phyloP scores from a whole-genome alignment of 2,329 filamentous ascomycete genomes.

The Fusarium sp. region DNA sequence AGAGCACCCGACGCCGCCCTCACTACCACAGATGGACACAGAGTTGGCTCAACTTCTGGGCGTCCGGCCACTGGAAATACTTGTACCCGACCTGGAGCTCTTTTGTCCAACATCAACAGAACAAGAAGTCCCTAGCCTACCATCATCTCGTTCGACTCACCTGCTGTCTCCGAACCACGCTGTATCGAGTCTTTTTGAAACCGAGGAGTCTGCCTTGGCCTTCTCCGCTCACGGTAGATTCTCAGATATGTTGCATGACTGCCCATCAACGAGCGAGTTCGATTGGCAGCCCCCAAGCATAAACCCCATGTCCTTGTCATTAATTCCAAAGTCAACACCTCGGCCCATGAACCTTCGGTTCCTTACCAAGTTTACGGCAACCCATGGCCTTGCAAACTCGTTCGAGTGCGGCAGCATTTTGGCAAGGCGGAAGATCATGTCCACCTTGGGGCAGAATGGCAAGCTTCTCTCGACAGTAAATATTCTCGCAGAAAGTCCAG shows the following conservation, averaged over 20 bases:
- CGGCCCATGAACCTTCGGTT: not conserved
- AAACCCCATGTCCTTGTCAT: not conserved
- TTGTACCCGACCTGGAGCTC: not conserved
- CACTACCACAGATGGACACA: not conserved
- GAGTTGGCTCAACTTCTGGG: not conserved
- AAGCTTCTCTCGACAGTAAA: not conserved
- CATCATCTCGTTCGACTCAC: not conserved
- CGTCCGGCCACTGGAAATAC: not conserved
- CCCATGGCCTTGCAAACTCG: conserved; percentile 15
- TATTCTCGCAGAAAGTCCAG: not conserved
- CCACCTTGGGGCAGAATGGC: not conserved
- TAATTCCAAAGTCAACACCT: not conserved
- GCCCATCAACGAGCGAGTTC: not conserved
- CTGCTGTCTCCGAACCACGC: not conserved
- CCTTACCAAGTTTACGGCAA: conserved; percentile 10
- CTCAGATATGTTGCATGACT: not conserved
- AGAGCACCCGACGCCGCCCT: not conserved
- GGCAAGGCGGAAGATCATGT: not conserved
- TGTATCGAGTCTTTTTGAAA: not conserved
- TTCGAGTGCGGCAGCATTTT: not conserved
- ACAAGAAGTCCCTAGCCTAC: not conserved
- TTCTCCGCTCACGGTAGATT: not conserved
- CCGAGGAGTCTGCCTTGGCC: not conserved
- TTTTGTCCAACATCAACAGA: not conserved
- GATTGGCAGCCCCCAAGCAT: not conserved